These are phyloP conservation scores for Erysimum cheiranthoides DNA, from an alignment of 345 rosid species.

Conservation along the genomic window DNA sequence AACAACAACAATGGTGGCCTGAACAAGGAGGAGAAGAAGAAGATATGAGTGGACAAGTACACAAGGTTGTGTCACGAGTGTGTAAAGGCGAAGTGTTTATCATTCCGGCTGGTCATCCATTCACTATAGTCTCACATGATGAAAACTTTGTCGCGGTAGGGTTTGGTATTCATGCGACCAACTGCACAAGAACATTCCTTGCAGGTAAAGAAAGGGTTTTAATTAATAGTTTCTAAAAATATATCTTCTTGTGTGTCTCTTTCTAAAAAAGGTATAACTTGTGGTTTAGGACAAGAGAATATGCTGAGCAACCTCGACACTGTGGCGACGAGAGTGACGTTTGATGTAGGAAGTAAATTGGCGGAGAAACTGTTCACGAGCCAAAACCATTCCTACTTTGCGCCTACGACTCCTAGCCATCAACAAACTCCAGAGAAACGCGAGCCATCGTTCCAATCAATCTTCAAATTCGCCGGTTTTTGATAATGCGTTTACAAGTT, in stretches of 20 bases:
- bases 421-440: constrained; percentile 24
- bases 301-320: constrained; percentile 27
- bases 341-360: constrained; percentile 28
- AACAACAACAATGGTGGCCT: constrained; percentile 24
- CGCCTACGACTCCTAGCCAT: constrained; percentile 21
- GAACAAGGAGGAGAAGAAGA: constrained; percentile 20
- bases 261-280: background rate
- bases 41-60: constrained; percentile 38
- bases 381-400: constrained; percentile 43
- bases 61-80: constrained; percentile 45
- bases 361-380: constrained; percentile 42
- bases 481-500: constrained; percentile 9
- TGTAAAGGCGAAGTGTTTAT: constrained; percentile 55
- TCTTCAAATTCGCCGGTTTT: constrained; percentile 36
- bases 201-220: constrained; percentile 46
- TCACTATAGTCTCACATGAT: constrained; percentile 38
- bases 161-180: constrained; percentile 51
- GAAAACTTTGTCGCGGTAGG: constrained; percentile 46
- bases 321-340: constrained; percentile 36
- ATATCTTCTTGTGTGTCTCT: background rate
- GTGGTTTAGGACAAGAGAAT: constrained; percentile 40
- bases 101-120: constrained; percentile 59
- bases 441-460: constrained; percentile 35
- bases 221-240: background rate
- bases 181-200: constrained; percentile 55